Base-by-base conservation (phyloP, 2,329 filamentous ascomycete genomes). In the Verticillium nubilum region DNA sequence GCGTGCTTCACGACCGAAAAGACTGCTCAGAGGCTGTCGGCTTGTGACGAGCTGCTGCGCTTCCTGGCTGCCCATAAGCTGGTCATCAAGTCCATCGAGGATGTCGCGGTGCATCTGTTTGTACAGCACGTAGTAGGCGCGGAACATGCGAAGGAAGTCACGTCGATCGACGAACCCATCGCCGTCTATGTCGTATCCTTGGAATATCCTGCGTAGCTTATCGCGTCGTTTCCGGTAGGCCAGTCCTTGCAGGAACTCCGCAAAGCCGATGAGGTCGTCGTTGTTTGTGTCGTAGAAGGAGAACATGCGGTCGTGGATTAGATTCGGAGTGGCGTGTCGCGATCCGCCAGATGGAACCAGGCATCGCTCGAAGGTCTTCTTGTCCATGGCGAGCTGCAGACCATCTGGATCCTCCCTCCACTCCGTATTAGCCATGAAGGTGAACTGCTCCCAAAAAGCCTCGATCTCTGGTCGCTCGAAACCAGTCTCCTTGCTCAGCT, bases 251-350 rank as follows among this genome's bases (percentile, higher is more conserved):
- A 98, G 77, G 69, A 97, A 99, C 71, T 99, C 95, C 55, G 91
- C 84, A 66, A 99, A 98, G 7, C 91, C 90, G 67, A 99, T 97
- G 7, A 96, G 78, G 25, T 90, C 90, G 70, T 99, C 92, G 50
- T 86, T 83, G 71, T 98, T 94, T 31, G 88, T 90, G 73, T 99
- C 95, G 72, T 97, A 99, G 72, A 97, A 97, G 56, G 90, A 86
- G 74, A 98, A 99, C 84, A 97, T 95, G 65, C 95, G 89, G 72
- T 99, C 94, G 69, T 96, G 95, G 61, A 99, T 91, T 15, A 97
- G 84, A 70, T 96, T 97, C 1, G 94, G 91, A 0, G 89, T 83
- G 12, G 89, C 86, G 59, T 92, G 88, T 31, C 88, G 85, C 60
- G 86, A 85, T n/a, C 89, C 89, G 15, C 89, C 90, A n/a, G 90